Percentiles rank a stretch among this genome's conserved stretches.
phyloP scores from a whole-genome alignment of 148 eudicot genomes.

The Diospyros kaki region DNA sequence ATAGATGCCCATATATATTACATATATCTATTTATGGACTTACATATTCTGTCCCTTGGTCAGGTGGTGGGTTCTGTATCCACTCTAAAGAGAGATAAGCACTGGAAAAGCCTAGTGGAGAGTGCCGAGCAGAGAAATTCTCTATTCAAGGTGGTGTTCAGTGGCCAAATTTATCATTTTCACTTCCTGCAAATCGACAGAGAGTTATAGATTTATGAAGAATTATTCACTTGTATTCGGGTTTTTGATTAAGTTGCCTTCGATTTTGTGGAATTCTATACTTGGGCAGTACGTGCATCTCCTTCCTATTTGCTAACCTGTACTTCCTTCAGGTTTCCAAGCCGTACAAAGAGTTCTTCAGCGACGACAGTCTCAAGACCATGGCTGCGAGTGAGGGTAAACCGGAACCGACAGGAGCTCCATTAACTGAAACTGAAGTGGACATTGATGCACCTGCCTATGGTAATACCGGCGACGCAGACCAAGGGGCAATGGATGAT shows the following conservation, averaged over 20 bases:
- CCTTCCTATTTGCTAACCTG: too few species aligned
- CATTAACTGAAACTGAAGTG: constrained; percentile 20
- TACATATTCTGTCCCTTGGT: constrained; percentile 5
- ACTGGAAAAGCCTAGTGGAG: constrained; percentile 79
- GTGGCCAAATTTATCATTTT: background rate
- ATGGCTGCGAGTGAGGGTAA: constrained; percentile 31
- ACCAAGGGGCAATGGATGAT: constrained; percentile 31
- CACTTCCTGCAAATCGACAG: background rate
- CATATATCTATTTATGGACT: too few species aligned
- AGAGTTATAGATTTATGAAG: background rate
- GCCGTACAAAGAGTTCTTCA: constrained; percentile 70
- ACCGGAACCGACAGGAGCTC: constrained; percentile 10
- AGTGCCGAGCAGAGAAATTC: constrained; percentile 58
- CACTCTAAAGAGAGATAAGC: constrained; percentile 68
- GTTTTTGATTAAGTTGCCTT: too few species aligned
- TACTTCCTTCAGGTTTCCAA: constrained; percentile 54
- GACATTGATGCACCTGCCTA: constrained; percentile 18
- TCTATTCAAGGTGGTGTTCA: constrained; percentile 51
- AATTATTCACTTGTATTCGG: background rate
- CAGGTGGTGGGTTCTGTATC: constrained; percentile 93
- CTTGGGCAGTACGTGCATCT: too few species aligned
- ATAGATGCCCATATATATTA: too few species aligned
- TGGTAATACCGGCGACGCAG: constrained; percentile 29
- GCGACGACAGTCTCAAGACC: constrained; percentile 44
- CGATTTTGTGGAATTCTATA: too few species aligned